phyloP scores from a whole-genome alignment of 108 stramenopile genomes.

The Skeletonema costatum region DNA sequence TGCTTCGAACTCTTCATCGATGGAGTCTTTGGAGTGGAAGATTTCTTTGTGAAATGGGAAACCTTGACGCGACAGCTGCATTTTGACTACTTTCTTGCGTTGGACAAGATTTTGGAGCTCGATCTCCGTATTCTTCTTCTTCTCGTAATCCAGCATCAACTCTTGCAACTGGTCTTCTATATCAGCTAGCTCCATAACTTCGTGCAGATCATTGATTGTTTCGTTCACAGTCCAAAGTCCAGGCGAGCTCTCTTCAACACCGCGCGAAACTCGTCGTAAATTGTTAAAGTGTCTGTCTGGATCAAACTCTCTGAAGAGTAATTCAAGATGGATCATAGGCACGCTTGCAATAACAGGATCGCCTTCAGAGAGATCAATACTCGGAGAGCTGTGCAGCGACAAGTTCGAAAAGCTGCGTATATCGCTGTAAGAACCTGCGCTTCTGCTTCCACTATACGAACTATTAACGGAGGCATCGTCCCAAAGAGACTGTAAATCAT shows the following conservation, averaged over 20 bases:
- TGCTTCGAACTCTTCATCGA: constrained; percentile 8
- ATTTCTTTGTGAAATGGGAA: background rate
- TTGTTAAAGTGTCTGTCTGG: constrained; percentile 41
- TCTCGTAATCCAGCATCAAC: constrained; percentile 6
- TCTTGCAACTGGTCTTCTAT: constrained; percentile 18
- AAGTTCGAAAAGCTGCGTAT: constrained; percentile 8
- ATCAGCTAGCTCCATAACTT: constrained; percentile 12
- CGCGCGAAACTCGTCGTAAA: constrained; percentile 48
- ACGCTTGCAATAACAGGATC: constrained; percentile 13
- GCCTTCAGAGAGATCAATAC: constrained; percentile 15
- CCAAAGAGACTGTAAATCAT: constrained; percentile 9
- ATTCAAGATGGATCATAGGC: constrained; percentile 37
- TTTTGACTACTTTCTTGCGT: background rate
- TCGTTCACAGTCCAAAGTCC: constrained; percentile 39
- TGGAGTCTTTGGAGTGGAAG: background rate
- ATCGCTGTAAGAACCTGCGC: background rate
- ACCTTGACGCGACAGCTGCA: background rate
- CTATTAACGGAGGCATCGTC: constrained; percentile 15
- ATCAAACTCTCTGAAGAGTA: constrained; percentile 38
- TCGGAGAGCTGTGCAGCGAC: background rate
- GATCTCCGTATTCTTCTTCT: background rate
- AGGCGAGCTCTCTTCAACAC: constrained; percentile 15
- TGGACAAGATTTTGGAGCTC: background rate
- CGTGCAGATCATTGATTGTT: constrained; percentile 7
- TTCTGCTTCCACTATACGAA: constrained; percentile 1